Conservation (phyloP, 805 yeast genomes). For the Metschnikowia lochheadii region DNA sequence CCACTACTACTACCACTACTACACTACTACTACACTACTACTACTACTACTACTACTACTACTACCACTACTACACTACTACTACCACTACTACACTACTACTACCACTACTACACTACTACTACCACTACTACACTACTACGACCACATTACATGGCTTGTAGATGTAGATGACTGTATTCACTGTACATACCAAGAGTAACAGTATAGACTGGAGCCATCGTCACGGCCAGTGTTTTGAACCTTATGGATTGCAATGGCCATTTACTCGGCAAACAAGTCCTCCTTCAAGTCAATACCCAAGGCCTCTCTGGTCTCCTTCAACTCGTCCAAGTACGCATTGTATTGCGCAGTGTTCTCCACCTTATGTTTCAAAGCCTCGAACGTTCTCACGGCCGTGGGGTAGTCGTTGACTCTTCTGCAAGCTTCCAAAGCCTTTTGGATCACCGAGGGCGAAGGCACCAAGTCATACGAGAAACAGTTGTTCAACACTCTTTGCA, state of each 20-base stretch:
- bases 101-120: too few relatives aligned
- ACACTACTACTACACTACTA: too few relatives aligned
- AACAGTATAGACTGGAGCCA: too few relatives aligned
- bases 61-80: too few relatives aligned
- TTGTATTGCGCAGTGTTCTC: conserved; percentile 91
- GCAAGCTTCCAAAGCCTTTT: conserved; percentile 93
- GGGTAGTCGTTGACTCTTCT: conserved; percentile 99
- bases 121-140: too few relatives aligned
- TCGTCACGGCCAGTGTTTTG: too few relatives aligned
- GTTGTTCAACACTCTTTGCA: conserved; percentile 89
- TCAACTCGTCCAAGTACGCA: conserved; percentile 93
- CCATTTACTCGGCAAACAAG: conserved; percentile 42
- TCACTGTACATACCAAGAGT: too few relatives aligned
- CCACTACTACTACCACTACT: too few relatives aligned
- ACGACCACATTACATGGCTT: too few relatives aligned
- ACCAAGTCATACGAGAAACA: conserved; percentile 98
- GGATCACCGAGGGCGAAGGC: conserved; percentile 95
- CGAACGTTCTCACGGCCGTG: conserved; percentile 97
- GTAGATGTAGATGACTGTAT: too few relatives aligned
- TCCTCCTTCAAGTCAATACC: conserved; percentile 94
- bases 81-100: too few relatives aligned
- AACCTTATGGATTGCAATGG: background rate
- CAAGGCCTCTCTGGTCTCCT: conserved; percentile 84
- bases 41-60: too few relatives aligned
- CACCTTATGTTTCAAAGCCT: conserved; percentile 94